Evolutionary conservation across 2,329 filamentous ascomycete species (phyloP).

Genomic region (Cercospora canescens): DNA sequence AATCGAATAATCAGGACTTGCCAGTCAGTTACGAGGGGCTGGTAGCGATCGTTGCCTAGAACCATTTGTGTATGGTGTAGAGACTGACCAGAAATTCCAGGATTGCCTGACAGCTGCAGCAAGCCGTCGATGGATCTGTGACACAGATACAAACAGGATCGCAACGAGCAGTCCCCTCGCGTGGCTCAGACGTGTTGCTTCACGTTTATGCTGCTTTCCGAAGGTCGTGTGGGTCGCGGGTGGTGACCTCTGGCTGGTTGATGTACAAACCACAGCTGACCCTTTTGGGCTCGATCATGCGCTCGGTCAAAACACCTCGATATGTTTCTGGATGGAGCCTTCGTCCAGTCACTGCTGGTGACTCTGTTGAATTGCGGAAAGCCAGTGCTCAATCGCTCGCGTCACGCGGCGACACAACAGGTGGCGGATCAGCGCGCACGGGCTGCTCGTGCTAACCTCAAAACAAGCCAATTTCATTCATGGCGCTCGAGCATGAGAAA

Average conservation of each 20-base stretch:
- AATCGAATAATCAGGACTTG: background rate
- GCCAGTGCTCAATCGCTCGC: background rate
- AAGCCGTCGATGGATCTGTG: conserved; percentile 17
- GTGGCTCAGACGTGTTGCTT: conserved; percentile 15
- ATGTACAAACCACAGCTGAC: conserved; percentile 8
- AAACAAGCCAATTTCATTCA: conserved; percentile 11
- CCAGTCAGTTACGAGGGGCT: background rate
- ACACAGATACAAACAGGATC: conserved; percentile 20
- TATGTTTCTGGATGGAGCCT: background rate
- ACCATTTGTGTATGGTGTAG: background rate
- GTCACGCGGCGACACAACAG: conserved; percentile 11
- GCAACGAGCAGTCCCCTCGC: conserved; percentile 15
- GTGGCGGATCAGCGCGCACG: conserved; percentile 1
- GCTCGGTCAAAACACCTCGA: background rate
- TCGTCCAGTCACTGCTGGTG: background rate
- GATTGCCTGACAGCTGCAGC: conserved; percentile 22
- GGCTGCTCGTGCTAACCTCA: conserved; percentile 12
- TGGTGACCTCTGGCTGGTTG: conserved; percentile 15
- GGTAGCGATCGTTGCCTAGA: background rate
- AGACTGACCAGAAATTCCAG: conserved; percentile 5
- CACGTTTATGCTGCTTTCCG: conserved; percentile 22
- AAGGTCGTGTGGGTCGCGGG: conserved; percentile 11
- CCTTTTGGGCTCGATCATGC: background rate
- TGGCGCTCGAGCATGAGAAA: conserved; percentile 13
- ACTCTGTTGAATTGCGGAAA: background rate